A percentile compares a stretch with the other conserved stretches of the same genome.
phyloP scores from a whole-genome alignment of 1,139 yeast species.

The Kodamaea sp. region DNA sequence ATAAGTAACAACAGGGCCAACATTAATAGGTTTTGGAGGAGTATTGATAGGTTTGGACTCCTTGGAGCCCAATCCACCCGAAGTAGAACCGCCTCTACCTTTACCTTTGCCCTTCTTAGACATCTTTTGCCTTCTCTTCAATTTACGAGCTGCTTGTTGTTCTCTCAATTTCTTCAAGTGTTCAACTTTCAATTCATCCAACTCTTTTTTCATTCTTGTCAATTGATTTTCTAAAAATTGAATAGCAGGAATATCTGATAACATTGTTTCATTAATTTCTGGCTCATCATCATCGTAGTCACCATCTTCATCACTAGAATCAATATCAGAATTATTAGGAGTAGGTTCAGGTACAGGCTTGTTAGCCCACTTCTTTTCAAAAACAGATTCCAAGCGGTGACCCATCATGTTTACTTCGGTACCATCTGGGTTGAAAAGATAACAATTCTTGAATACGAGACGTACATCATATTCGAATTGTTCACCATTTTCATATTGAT shows the following conservation, averaged over 20 bases:
- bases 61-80: conserved; percentile 9
- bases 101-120: conserved; percentile 18
- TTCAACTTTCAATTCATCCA: conserved; percentile 72
- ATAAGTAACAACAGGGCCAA: conserved; percentile 60
- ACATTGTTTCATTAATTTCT: conserved; percentile 67
- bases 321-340: conserved; percentile 37
- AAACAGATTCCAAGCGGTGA: conserved; percentile 78
- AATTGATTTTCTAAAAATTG: conserved; percentile 84
- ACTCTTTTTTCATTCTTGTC: conserved; percentile 78
- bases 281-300: conserved; percentile 63
- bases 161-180: conserved; percentile 56
- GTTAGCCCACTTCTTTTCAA: conserved; percentile 86
- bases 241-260: conserved; percentile 80
- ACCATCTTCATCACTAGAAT: conserved; percentile 33
- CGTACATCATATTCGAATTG: conserved; percentile 82
- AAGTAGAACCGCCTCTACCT: conserved; percentile 10
- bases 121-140: conserved; percentile 45
- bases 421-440: conserved; percentile 90
- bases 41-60: conserved; percentile 9
- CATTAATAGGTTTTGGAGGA: conserved; percentile 10
- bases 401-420: conserved; percentile 96
- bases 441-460: conserved; percentile 83
- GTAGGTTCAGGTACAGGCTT: conserved; percentile 74
- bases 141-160: conserved; percentile 43
- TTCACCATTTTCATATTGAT: conserved; percentile 84